These are phyloP conservation scores for Cyberlindnera galapagoensis DNA, from an alignment of 805 yeast species.

Conservation along the genomic window DNA sequence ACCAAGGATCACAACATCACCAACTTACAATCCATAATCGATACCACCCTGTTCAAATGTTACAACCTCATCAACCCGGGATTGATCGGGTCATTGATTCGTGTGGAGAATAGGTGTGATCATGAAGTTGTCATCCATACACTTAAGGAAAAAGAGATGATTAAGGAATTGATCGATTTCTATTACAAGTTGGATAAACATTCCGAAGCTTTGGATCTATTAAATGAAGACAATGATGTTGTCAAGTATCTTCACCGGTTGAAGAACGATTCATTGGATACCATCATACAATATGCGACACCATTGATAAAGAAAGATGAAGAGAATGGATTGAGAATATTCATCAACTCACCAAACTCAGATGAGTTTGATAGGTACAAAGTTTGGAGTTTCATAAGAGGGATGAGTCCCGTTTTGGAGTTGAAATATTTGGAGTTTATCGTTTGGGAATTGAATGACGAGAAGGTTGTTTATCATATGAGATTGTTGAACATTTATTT, in stretches of 20 bases:
- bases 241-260: slow-evolving; percentile 55
- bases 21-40: slow-evolving; percentile 44
- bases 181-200: slow-evolving; percentile 60
- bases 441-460: slow-evolving; percentile 33
- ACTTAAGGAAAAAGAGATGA: slow-evolving; percentile 41
- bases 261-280: slow-evolving; percentile 38
- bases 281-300: slow-evolving; percentile 50
- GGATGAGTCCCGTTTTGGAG: slow-evolving; percentile 25
- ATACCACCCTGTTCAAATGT: slow-evolving; percentile 71
- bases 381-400: slow-evolving; percentile 47
- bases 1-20: slow-evolving; percentile 25
- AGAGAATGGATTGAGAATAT: slow-evolving; percentile 40
- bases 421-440: slow-evolving; percentile 48
- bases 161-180: slow-evolving; percentile 71
- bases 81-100: slow-evolving; percentile 74
- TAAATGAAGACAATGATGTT: slow-evolving; percentile 30
- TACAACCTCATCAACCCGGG: slow-evolving; percentile 64
- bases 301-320: slow-evolving; percentile 40
- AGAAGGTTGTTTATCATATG: slow-evolving; percentile 34
- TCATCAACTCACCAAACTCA: slow-evolving; percentile 57
- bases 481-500: slow-evolving; percentile 41
- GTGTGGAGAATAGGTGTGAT: slow-evolving; percentile 72
- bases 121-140: slow-evolving; percentile 51
- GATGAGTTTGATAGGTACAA: slow-evolving; percentile 47
- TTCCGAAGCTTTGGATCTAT: slow-evolving; percentile 56